These are phyloP conservation scores for Collybia sp. DNA, from an alignment of 768 basidiomycete genomes.

Conservation along the genomic window DNA sequence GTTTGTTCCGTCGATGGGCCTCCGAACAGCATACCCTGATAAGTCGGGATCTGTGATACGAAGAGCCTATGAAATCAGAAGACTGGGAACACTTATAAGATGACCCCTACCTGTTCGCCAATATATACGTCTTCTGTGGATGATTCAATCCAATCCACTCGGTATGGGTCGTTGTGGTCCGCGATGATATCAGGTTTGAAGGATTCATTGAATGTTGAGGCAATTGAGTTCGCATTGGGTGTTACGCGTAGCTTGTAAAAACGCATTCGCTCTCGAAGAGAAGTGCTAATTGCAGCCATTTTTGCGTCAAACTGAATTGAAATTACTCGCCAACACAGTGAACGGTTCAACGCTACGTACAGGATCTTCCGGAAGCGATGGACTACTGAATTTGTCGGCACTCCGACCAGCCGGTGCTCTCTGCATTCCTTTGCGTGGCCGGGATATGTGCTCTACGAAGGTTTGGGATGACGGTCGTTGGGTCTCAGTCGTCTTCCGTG, in stretches of 20 bases:
- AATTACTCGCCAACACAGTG: not conserved
- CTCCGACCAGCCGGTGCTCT: slow-evolving; percentile 15
- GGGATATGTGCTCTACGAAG: slow-evolving; percentile 47
- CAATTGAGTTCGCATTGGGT: slow-evolving; percentile 63
- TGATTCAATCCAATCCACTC: slow-evolving; percentile 75
- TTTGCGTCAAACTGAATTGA: slow-evolving; percentile 65
- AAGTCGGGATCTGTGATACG: slow-evolving; percentile 62
- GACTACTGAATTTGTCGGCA: slow-evolving; percentile 49
- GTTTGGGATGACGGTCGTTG: slow-evolving; percentile 28
- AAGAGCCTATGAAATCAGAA: slow-evolving; percentile 46
- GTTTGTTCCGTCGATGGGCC: slow-evolving; percentile 76
- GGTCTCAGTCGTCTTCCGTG: slow-evolving; percentile 50
- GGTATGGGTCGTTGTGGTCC: slow-evolving; percentile 78
- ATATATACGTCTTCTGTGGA: slow-evolving; percentile 51
- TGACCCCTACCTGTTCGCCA: slow-evolving; percentile 58
- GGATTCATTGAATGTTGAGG: slow-evolving; percentile 75
- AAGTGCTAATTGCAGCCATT: slow-evolving; percentile 63
- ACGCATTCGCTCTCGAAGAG: slow-evolving; percentile 77
- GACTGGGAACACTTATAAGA: not conserved
- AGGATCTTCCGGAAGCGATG: slow-evolving; percentile 51
- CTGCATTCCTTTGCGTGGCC: slow-evolving; percentile 40
- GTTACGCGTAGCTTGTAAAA: slow-evolving; percentile 82
- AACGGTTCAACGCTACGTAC: slow-evolving; percentile 31
- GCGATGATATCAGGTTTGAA: slow-evolving; percentile 84
- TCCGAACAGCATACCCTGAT: slow-evolving; percentile 69